These are phyloP conservation scores for Fusarium sororula DNA, from an alignment of 2,329 filamentous ascomycete genomes.

Conservation along the genomic window DNA sequence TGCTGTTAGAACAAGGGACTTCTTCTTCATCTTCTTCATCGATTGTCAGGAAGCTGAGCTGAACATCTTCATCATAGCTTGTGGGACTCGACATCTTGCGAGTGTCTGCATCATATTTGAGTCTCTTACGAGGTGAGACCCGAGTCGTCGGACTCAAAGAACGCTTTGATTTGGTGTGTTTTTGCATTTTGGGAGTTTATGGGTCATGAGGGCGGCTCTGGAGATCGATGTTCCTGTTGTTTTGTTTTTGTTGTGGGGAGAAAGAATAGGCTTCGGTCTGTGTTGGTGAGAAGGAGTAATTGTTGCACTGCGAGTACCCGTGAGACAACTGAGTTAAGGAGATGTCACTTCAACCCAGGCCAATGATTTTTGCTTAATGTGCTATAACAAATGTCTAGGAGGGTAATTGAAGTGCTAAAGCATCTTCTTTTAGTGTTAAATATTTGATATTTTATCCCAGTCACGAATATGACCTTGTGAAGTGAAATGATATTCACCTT, in stretches of 20 bases:
- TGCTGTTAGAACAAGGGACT: background rate
- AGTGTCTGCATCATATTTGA: slow-evolving; percentile 1
- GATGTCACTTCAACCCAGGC: background rate
- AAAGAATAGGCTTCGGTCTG: background rate
- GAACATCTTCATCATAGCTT: background rate
- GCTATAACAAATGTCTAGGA: background rate
- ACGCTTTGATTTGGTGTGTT: background rate
- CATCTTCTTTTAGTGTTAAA: background rate
- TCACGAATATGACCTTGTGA: background rate
- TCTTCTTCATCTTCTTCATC: slow-evolving; percentile 24
- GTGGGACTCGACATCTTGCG: slow-evolving; percentile 15
- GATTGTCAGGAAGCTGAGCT: background rate
- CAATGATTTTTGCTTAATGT: background rate
- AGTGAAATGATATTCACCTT: background rate
- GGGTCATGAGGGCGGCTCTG: background rate
- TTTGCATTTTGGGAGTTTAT: slow-evolving; percentile 9
- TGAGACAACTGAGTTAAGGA: background rate
- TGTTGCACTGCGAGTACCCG: slow-evolving; percentile 19
- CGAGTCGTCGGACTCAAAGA: slow-evolving; percentile 13
- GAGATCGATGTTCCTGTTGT: background rate
- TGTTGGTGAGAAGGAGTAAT: slow-evolving; percentile 5
- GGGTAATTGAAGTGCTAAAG: background rate
- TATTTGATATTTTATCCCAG: background rate
- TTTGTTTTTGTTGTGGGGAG: background rate
- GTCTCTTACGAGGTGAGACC: background rate